These are phyloP conservation scores for Fusarium sarcochroum DNA, from an alignment of 2,329 filamentous ascomycete genomes.

Conservation along the genomic window DNA sequence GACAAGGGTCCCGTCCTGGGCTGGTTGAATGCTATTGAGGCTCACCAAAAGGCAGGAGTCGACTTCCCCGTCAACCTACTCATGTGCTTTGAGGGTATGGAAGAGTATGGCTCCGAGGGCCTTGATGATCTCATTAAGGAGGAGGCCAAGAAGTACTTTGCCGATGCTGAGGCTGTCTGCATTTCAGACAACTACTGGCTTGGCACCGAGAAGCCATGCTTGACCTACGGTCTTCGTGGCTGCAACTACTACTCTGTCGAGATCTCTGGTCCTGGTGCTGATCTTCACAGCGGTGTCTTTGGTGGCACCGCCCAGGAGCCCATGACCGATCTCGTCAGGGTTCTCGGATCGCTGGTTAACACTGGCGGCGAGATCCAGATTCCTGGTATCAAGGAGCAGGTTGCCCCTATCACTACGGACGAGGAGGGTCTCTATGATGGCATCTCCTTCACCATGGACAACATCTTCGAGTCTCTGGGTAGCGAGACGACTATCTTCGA, in stretches of 20 bases:
- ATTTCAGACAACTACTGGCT: slow-evolving; percentile 99
- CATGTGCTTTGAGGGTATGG: slow-evolving; percentile 99
- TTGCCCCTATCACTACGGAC: slow-evolving; percentile 87
- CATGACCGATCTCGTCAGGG: slow-evolving; percentile 92
- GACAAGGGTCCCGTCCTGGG: slow-evolving; percentile 98
- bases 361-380: slow-evolving; percentile 93
- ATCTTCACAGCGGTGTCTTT: slow-evolving; percentile 97
- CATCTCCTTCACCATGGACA: slow-evolving; percentile 97
- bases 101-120: slow-evolving; percentile 97
- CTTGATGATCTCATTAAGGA: slow-evolving; percentile 93
- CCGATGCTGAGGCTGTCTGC: slow-evolving; percentile 94
- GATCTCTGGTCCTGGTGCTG: slow-evolving; percentile 90
- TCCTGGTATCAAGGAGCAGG: slow-evolving; percentile 93
- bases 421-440: slow-evolving; percentile 89
- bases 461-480: slow-evolving; percentile 91
- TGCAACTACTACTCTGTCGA: slow-evolving; percentile 98
- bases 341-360: slow-evolving; percentile 89
- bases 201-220: slow-evolving; percentile 96
- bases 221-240: slow-evolving; percentile 96
- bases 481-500: slow-evolving; percentile 88
- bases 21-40: slow-evolving; percentile 98
- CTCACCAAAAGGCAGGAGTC: slow-evolving; percentile 93
- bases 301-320: slow-evolving; percentile 97
- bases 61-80: slow-evolving; percentile 98
- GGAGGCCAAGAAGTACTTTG: slow-evolving; percentile 95